A percentile compares a stretch with the other conserved stretches of the same genome.
phyloP scores from a whole-genome alignment of 805 yeast genomes.

The Zygotorulaspora florentina region DNA sequence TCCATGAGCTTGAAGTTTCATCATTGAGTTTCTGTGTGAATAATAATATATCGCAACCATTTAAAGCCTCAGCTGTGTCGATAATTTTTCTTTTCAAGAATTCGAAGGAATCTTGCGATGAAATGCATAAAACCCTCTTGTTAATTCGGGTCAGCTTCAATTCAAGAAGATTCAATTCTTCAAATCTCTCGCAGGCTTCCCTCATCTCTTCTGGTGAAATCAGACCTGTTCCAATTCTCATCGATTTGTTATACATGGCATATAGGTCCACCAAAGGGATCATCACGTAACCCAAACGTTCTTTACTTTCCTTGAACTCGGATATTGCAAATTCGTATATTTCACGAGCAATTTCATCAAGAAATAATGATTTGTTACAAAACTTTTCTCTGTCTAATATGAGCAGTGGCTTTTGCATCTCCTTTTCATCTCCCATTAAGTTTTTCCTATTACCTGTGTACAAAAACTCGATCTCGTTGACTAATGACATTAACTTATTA shows the following conservation, averaged over 20 bases:
- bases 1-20: slow-evolving; percentile 50
- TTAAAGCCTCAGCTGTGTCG: slow-evolving; percentile 20
- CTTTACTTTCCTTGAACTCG: slow-evolving; percentile 38
- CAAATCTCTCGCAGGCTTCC: slow-evolving; percentile 57
- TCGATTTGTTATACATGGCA: slow-evolving; percentile 58
- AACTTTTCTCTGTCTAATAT: slow-evolving; percentile 36
- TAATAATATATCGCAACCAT: slow-evolving; percentile 32
- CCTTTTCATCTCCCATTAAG: slow-evolving; percentile 6
- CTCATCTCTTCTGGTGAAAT: slow-evolving; percentile 66
- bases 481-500: slow-evolving; percentile 71
- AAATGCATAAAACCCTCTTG: slow-evolving; percentile 35
- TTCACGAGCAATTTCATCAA: slow-evolving; percentile 73
- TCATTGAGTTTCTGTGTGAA: slow-evolving; percentile 27
- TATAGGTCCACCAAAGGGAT: slow-evolving; percentile 60
- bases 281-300: slow-evolving; percentile 50
- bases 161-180: slow-evolving; percentile 48
- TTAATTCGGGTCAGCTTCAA: slow-evolving; percentile 36
- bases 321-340: slow-evolving; percentile 59
- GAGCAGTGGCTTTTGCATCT: slow-evolving; percentile 21
- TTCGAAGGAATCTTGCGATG: slow-evolving; percentile 31
- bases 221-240: slow-evolving; percentile 61
- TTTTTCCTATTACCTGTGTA: slow-evolving; percentile 38
- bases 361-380: slow-evolving; percentile 40
- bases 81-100: slow-evolving; percentile 29
- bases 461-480: slow-evolving; percentile 62